These are phyloP conservation scores for Seiridium cupressi DNA, from an alignment of 2,329 filamentous ascomycete species.

Conservation along the genomic window DNA sequence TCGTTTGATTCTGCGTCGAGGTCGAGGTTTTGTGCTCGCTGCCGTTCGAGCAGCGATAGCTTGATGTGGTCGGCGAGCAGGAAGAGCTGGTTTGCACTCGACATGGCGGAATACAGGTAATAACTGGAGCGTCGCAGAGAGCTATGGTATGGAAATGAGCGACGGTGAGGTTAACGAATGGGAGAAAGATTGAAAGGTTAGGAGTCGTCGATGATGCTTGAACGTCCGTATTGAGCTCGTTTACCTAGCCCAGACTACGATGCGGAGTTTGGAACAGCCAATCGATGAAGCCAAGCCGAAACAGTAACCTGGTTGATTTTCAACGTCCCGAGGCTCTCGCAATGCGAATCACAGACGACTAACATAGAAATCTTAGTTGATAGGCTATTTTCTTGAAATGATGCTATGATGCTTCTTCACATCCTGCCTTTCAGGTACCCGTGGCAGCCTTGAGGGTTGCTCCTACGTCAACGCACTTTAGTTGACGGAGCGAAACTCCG, in stretches of 20 bases:
- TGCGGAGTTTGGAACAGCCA: neutral
- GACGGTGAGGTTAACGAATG: neutral
- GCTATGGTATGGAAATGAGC: neutral
- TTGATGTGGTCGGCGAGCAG: constrained; percentile 97
- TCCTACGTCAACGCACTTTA: neutral
- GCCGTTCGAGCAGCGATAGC: constrained; percentile 86
- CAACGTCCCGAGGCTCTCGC: no score
- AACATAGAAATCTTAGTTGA: no score
- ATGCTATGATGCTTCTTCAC: no score
- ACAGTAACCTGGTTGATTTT: no score
- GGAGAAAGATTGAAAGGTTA: neutral
- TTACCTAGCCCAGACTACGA: neutral
- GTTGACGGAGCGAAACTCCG: neutral
- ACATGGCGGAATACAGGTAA: constrained; percentile 35
- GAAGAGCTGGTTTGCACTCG: constrained; percentile 74
- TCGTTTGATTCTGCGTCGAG: constrained; percentile 80
- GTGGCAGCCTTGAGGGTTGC: neutral
- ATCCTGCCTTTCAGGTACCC: no score
- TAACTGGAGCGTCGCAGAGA: neutral
- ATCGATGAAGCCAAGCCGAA: neutral
- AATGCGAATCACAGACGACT: no score
- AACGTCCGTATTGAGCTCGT: neutral
- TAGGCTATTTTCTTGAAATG: neutral
- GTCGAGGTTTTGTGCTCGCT: constrained; percentile 79
- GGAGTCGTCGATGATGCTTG: neutral